These are phyloP conservation scores for Xanthoparmelia taractica DNA, from an alignment of 495 filamentous ascomycete species.

Conservation along the genomic window DNA sequence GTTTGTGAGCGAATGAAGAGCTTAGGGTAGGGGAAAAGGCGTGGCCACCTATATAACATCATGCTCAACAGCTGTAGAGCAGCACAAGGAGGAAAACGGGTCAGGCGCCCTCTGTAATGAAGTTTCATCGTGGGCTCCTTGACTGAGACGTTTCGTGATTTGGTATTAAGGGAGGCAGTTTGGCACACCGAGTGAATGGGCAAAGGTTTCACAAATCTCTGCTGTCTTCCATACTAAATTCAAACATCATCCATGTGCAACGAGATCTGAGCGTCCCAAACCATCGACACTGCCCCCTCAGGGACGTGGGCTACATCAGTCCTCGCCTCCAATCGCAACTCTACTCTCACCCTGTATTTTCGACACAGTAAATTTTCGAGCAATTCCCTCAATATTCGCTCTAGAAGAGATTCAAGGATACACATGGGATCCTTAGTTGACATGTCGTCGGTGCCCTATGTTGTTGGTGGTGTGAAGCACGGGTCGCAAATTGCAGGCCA, in stretches of 20 bases:
- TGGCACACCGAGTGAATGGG: neutral
- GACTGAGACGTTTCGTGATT: neutral
- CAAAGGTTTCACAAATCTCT: neutral
- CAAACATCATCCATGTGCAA: neutral
- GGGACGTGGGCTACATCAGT: neutral
- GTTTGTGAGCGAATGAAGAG: neutral
- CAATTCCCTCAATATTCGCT: neutral
- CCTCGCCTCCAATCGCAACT: too few relatives aligned
- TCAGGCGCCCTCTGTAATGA: neutral
- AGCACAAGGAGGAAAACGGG: neutral
- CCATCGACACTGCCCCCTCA: too few relatives aligned
- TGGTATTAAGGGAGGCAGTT: neutral
- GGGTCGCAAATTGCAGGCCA: neutral
- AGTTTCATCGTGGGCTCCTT: neutral
- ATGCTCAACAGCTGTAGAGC: neutral
- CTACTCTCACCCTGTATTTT: too few relatives aligned
- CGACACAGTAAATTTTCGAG: neutral
- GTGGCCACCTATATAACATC: neutral
- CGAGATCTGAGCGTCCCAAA: neutral
- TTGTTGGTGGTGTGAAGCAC: neutral
- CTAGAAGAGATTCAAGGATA: neutral
- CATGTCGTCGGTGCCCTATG: too few relatives aligned
- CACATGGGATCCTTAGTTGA: neutral
- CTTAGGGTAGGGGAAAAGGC: neutral
- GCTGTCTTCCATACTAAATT: neutral